A percentile compares a stretch with the other conserved stretches of the same genome.
These are phyloP conservation scores for Penicillium riverlandense DNA, from an alignment of 495 filamentous ascomycete species.

Conservation along the genomic window DNA sequence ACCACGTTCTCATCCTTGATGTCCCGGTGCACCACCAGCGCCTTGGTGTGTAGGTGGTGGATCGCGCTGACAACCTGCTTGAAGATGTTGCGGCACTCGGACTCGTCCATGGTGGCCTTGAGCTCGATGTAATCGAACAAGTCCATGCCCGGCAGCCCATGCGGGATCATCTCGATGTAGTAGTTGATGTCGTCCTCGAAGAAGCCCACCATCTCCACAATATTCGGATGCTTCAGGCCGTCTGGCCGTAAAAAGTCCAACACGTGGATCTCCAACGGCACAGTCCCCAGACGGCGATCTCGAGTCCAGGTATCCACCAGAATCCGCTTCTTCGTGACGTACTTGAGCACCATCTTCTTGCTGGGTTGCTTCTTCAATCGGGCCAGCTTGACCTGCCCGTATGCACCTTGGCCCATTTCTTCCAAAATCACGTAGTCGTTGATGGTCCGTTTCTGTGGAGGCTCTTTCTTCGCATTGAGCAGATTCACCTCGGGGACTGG, in stretches of 20 bases:
- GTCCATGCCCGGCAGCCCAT: slow-evolving; percentile 96
- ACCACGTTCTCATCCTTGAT: slow-evolving; percentile 99
- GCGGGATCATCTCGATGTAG: slow-evolving; percentile 97
- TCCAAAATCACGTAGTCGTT: slow-evolving; percentile 88
- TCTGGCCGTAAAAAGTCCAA: slow-evolving; percentile 87
- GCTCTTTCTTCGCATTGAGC: slow-evolving; percentile 22
- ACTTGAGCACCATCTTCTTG: slow-evolving; percentile 92
- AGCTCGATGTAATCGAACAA: slow-evolving; percentile 98
- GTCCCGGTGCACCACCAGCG: slow-evolving; percentile 89
- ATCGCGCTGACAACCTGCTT: slow-evolving; percentile 83
- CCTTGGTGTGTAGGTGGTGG: slow-evolving; percentile 85
- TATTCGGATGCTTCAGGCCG: slow-evolving; percentile 84
- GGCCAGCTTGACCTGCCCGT: slow-evolving; percentile 95
- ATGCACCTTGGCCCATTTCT: slow-evolving; percentile 98
- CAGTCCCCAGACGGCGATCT: slow-evolving; percentile 89
- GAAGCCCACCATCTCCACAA: slow-evolving; percentile 98
- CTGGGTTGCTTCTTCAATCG: slow-evolving; percentile 68
- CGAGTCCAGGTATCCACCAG: slow-evolving; percentile 98
- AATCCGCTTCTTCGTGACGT: slow-evolving; percentile 94
- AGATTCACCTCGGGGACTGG: slow-evolving; percentile 29
- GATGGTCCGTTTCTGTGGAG: slow-evolving; percentile 66
- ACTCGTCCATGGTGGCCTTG: slow-evolving; percentile 91
- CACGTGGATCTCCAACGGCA: slow-evolving; percentile 95
- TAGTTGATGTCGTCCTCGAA: slow-evolving; percentile 98
- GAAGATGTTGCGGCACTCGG: slow-evolving; percentile 91